Base-by-base conservation (phyloP, 108 stramenopile species). In the Hondaea fermentalgiana region DNA sequence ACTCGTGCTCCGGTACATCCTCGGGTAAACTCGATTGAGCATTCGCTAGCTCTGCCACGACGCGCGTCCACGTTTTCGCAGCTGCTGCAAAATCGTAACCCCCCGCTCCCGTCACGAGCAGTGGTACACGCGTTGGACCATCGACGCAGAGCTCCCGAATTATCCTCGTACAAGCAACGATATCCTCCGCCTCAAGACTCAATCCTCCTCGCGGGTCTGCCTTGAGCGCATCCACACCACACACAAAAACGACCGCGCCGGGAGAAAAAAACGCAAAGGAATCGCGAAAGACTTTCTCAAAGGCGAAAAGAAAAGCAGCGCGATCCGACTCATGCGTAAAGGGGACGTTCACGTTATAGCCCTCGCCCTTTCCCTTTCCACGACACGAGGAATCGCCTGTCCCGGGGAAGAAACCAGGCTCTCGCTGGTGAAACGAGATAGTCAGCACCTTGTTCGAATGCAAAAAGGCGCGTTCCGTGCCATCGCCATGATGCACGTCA, bases 401-500 rank as follows among this genome's bases (percentile, higher is more conserved):
- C 3, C 57, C 87, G 4, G 87, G 87, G 23, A 87, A 87, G 57
- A 87, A 87, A 19, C 87, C 87, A 21, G 87, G 87, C 29, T 58
- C 87, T 14, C 42, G 58, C 29, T 58, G 87, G 58, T 87, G 87
- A 3, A 87, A 58, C 19, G 57, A 58, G 43, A 57, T 28, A 0
- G 87, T 87, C 4, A 58, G 16, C 23, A 87, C 57, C 29, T 57
- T 72, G 71, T 69, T 69, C 16, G 44, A 47, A 4, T 35, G 5
- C 23, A 44, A 72, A 35, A 88, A 88, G 47, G 88, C 88, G 35
- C 28, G 28, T 25, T 88, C 88, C 23, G 72, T 76, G 16, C 88
- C 88, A 71, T 88, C 88, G 16, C 88, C 88, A 23, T 88, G 88
- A 49, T 88, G 88, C 49, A 88, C 72, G 71, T 88, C 88, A 57